phyloP scores from a whole-genome alignment of 306 rosid genomes.

The Glycine soja region DNA sequence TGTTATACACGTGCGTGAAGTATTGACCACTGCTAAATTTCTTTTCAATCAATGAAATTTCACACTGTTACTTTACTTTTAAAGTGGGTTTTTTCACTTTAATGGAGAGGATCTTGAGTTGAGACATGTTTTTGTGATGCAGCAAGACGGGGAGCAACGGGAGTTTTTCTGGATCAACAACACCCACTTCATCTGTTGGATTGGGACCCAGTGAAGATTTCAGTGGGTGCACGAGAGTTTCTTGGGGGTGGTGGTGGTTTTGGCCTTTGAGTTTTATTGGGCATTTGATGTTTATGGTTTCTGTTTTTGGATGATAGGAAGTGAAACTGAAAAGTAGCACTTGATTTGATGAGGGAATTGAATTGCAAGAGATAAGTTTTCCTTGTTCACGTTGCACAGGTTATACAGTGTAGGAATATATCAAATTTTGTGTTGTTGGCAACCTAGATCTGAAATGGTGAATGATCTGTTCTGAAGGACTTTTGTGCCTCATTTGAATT shows the following conservation, averaged over 20 bases:
- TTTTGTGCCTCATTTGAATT: neutral
- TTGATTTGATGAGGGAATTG: slow-evolving; percentile 31
- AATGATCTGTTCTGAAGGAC: slow-evolving; percentile 7
- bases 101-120: neutral
- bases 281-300: slow-evolving; percentile 49
- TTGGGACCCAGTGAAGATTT: slow-evolving; percentile 62
- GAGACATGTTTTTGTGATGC: slow-evolving; percentile 45
- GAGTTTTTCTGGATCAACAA: slow-evolving; percentile 55
- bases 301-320: slow-evolving; percentile 36
- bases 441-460: slow-evolving; percentile 11
- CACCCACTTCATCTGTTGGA: slow-evolving; percentile 57
- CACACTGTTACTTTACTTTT: neutral
- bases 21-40: neutral
- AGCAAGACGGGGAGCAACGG: slow-evolving; percentile 67
- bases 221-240: slow-evolving; percentile 53
- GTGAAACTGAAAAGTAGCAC: neutral
- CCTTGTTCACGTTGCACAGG: slow-evolving; percentile 30
- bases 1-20: neutral
- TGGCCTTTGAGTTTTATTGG: slow-evolving; percentile 50
- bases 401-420: slow-evolving; percentile 43
- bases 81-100: neutral
- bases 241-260: slow-evolving; percentile 51
- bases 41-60: neutral
- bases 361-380: slow-evolving; percentile 33
- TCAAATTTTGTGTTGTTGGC: slow-evolving; percentile 26